These are phyloP conservation scores for Pistacia atlantica DNA, from an alignment of 345 rosid species.

Conservation along the genomic window DNA sequence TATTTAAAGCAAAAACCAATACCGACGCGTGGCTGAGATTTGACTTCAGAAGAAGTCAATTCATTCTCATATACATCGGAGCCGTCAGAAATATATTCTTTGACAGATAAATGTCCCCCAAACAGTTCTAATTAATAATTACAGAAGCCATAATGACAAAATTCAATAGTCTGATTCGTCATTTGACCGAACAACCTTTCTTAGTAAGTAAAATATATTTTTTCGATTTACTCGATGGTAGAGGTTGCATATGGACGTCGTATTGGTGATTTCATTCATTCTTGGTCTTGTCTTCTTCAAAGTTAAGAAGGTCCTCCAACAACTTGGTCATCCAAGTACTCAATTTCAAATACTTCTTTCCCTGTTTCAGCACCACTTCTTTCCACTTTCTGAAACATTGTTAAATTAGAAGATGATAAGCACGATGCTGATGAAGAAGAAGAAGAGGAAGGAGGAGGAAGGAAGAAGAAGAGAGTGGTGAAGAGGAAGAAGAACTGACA, in stretches of 20 bases:
- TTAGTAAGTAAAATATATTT: not conserved
- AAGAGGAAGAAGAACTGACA: conserved; percentile 19
- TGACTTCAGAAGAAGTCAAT: not conserved
- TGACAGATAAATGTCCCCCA: not conserved
- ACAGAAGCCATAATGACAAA: not conserved
- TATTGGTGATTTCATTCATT: conserved; percentile 17
- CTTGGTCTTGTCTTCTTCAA: conserved; percentile 25
- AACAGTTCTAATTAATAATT: not conserved
- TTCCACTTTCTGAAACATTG: conserved; percentile 4
- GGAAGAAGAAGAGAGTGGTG: conserved; percentile 13
- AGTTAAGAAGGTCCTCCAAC: conserved; percentile 58
- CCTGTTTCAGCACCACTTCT: conserved; percentile 8
- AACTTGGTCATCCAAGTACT: conserved; percentile 55
- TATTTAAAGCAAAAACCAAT: no score
- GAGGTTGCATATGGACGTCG: not conserved
- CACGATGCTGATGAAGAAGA: conserved; percentile 21
- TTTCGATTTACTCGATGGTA: not conserved
- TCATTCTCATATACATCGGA: not conserved
- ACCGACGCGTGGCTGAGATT: no score
- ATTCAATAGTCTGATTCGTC: not conserved
- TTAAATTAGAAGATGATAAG: not conserved
- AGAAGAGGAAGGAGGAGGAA: conserved; percentile 21
- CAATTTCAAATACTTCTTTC: conserved; percentile 50
- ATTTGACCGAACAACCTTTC: not conserved
- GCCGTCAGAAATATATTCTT: not conserved